These are phyloP conservation scores for Dipteronia sinensis DNA, from an alignment of 345 rosid genomes.

Conservation along the genomic window DNA sequence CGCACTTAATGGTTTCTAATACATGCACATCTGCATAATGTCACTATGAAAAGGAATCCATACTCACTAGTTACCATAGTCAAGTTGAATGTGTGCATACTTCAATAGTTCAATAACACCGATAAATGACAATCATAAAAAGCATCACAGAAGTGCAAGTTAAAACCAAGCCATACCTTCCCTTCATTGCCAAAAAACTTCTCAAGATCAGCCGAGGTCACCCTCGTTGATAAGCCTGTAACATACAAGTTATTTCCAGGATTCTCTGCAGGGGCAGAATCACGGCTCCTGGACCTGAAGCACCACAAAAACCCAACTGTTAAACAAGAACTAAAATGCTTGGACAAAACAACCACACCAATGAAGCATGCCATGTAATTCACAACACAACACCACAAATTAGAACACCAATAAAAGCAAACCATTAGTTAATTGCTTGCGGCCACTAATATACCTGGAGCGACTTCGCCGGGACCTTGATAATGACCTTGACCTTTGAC, in stretches of 20 bases:
- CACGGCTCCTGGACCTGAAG: constrained; percentile 63
- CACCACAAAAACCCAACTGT: not conserved
- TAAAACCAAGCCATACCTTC: constrained; percentile 40
- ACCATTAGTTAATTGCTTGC: too few species aligned
- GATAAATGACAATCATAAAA: not conserved
- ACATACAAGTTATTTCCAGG: constrained; percentile 72
- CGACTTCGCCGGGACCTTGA: constrained; percentile 54
- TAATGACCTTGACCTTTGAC: constrained; percentile 47
- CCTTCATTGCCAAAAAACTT: constrained; percentile 60
- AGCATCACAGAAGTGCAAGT: not conserved
- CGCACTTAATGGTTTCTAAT: not conserved
- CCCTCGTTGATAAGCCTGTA: constrained; percentile 65
- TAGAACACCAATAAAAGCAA: not conserved
- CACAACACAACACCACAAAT: not conserved
- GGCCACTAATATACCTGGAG: constrained; percentile 41
- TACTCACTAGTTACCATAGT: not conserved
- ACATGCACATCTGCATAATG: not conserved
- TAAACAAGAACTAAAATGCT: not conserved
- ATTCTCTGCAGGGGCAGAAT: constrained; percentile 41
- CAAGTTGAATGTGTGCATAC: not conserved
- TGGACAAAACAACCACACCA: not conserved
- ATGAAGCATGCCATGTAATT: not conserved
- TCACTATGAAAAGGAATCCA: not conserved
- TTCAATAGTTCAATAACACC: not conserved
- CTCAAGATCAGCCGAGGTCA: constrained; percentile 49